A percentile compares a stretch with the other conserved stretches of the same genome.
phyloP scores from a whole-genome alignment of 768 basidiomycete genomes.

The Leccinellum luteum region DNA sequence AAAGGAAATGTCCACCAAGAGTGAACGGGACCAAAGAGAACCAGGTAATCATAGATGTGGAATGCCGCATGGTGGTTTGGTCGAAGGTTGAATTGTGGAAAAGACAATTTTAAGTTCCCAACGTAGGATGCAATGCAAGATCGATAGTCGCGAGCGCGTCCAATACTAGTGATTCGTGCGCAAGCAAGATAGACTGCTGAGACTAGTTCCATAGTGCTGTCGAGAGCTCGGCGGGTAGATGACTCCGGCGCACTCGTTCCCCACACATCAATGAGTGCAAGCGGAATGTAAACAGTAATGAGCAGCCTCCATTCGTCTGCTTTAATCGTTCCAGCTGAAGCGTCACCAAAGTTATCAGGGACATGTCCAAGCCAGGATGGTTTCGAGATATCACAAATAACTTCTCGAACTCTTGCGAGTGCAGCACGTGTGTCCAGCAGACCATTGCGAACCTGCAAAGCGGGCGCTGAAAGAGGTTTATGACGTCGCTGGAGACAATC shows the following conservation, averaged over 20 bases:
- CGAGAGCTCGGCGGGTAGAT: slow-evolving; percentile 2
- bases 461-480: background rate
- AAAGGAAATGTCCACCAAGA: slow-evolving; percentile 32
- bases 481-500: background rate
- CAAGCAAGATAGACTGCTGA: slow-evolving; percentile 18
- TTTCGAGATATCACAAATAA: background rate
- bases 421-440: too few relatives aligned
- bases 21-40: slow-evolving; percentile 37
- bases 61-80: slow-evolving; percentile 33
- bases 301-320: slow-evolving; percentile 37
- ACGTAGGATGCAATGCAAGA: slow-evolving; percentile 17
- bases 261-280: slow-evolving; percentile 25
- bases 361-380: slow-evolving; percentile 15
- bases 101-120: slow-evolving; percentile 9
- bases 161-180: slow-evolving; percentile 4
- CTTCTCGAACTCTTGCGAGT: background rate
- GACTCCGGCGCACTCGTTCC: slow-evolving; percentile 2
- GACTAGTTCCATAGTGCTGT: slow-evolving; percentile 15
- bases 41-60: slow-evolving; percentile 30
- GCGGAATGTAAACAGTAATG: slow-evolving; percentile 26
- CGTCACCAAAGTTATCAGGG: slow-evolving; percentile 23
- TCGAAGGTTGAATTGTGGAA: slow-evolving; percentile 13
- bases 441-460: too few relatives aligned
- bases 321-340: slow-evolving; percentile 33
- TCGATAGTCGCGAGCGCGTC: slow-evolving; percentile 8